Evolutionary conservation across 2,329 filamentous ascomycete genomes (phyloP).

Genomic region (Corynespora cassiicola): DNA sequence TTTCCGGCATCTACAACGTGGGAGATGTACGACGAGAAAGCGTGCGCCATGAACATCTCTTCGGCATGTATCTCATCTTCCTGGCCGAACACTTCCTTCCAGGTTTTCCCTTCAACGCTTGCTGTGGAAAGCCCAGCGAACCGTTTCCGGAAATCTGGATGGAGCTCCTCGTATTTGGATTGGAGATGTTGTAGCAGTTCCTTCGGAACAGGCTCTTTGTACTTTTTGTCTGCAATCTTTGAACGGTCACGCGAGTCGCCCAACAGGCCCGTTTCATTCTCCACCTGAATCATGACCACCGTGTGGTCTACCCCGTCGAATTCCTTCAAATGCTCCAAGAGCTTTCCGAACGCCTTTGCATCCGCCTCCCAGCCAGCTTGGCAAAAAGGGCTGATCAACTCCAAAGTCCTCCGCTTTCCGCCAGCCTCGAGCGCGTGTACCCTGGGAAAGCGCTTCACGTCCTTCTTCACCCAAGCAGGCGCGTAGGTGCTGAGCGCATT

Average conservation of each 20-base stretch:
- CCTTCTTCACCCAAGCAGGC: slow-evolving; percentile 34
- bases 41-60: slow-evolving; percentile 58
- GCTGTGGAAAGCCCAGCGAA: slow-evolving; percentile 25
- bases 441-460: slow-evolving; percentile 41
- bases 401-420: slow-evolving; percentile 24
- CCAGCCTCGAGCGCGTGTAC: slow-evolving; percentile 26
- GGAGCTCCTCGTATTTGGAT: slow-evolving; percentile 15
- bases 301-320: slow-evolving; percentile 56
- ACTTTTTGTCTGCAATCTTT: slow-evolving; percentile 49
- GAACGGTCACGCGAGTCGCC: slow-evolving; percentile 60
- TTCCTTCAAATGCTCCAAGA: slow-evolving; percentile 50
- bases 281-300: slow-evolving; percentile 64
- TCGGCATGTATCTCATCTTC: slow-evolving; percentile 42
- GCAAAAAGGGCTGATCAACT: slow-evolving; percentile 40
- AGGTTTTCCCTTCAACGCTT: slow-evolving; percentile 29
- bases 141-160: slow-evolving; percentile 34
- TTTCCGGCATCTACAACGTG: slow-evolving; percentile 51
- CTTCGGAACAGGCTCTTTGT: slow-evolving; percentile 45
- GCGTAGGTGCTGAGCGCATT: slow-evolving; percentile 47
- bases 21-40: slow-evolving; percentile 51
- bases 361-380: slow-evolving; percentile 45
- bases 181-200: slow-evolving; percentile 43
- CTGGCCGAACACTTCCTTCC: slow-evolving; percentile 51
- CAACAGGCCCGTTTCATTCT: slow-evolving; percentile 61
- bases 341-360: slow-evolving; percentile 45